Conservation (phyloP, 768 basidiomycete species). For the Rhodotorula graminis region DNA sequence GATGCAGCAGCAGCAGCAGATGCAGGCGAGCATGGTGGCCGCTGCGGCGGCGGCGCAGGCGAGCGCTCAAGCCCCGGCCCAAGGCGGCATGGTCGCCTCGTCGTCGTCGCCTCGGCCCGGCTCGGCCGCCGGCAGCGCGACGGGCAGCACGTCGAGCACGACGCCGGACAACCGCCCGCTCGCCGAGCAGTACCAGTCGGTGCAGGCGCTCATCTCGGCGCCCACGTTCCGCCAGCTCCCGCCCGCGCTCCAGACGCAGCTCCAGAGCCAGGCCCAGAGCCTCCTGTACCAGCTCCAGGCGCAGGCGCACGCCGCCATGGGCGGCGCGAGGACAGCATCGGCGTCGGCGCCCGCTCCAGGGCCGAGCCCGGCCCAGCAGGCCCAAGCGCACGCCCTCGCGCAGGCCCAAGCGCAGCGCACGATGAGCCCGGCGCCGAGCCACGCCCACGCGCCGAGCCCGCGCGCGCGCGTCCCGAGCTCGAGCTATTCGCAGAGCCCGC, state of each 20-base stretch:
- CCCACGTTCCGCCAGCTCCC: constrained; percentile 21
- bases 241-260: constrained; percentile 19
- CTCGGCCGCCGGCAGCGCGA: background rate
- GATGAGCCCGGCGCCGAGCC: background rate
- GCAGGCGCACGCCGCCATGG: constrained; percentile 9
- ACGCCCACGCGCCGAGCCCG: background rate
- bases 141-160: background rate
- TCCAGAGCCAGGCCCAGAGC: constrained; percentile 22
- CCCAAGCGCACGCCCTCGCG: background rate
- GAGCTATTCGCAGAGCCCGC: constrained; percentile 20
- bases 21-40: constrained; percentile 1
- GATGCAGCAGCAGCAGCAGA: constrained; percentile 23
- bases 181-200: constrained; percentile 17
- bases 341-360: background rate
- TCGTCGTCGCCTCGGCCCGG: background rate
- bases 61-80: too few relatives aligned
- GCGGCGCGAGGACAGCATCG: background rate
- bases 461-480: background rate
- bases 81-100: too few relatives aligned
- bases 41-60: background rate
- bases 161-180: background rate
- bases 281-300: constrained; percentile 27
- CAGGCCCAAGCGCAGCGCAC: background rate
- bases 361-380: background rate
- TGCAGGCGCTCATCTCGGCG: constrained; percentile 24